phyloP scores from a whole-genome alignment of 2,329 filamentous ascomycete genomes.

The Didymella lethalis region DNA sequence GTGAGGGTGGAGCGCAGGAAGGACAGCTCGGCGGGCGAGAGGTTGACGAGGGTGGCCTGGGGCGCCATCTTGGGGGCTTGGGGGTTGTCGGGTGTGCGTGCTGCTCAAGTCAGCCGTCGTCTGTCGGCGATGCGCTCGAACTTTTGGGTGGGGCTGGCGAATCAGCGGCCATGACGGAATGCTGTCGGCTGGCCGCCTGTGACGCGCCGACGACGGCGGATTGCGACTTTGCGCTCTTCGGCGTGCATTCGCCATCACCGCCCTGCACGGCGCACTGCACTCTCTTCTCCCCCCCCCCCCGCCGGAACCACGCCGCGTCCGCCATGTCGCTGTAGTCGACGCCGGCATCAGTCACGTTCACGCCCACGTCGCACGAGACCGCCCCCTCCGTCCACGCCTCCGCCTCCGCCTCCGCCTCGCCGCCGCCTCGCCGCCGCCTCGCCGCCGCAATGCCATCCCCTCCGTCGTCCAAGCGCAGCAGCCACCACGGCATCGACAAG shows the following conservation, averaged over 20 bases:
- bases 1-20: constrained; percentile 91
- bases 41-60: constrained; percentile 63
- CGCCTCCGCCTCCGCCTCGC: constrained; percentile 2
- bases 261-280: background rate
- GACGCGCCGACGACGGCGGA: background rate
- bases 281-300: background rate
- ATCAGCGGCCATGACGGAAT: constrained; percentile 26
- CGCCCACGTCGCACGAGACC: constrained; percentile 21
- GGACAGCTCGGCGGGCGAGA: constrained; percentile 94
- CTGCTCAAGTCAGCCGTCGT: no score
- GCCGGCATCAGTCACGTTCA: background rate
- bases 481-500: constrained; percentile 55
- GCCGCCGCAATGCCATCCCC: constrained; percentile 24
- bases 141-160: constrained; percentile 29
- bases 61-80: constrained; percentile 43
- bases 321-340: background rate
- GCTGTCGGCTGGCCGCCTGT: background rate
- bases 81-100: background rate
- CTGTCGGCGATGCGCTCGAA: constrained; percentile 17
- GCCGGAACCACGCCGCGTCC: background rate
- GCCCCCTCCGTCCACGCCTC: constrained; percentile 14
- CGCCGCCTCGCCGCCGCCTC: no score
- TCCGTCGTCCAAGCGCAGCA: constrained; percentile 43
- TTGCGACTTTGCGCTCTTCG: background rate
- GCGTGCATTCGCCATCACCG: background rate